Percentiles rank a stretch among this genome's conserved stretches.
Evolutionary conservation across 2,329 filamentous ascomycete genomes (phyloP).

Genomic region (Trichophyton verrucosum): DNA sequence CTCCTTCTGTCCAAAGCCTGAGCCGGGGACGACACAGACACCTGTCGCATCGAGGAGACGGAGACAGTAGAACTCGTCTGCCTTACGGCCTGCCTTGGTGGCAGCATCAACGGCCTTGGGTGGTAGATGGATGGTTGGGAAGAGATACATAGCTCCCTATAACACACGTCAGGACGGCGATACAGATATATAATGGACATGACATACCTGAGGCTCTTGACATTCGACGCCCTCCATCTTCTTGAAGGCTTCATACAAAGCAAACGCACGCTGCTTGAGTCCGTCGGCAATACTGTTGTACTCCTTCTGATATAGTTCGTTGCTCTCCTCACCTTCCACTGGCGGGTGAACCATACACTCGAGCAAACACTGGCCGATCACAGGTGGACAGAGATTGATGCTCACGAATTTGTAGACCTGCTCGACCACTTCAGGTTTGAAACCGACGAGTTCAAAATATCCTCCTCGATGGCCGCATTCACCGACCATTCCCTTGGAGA

Average conservation of each 20-base stretch:
- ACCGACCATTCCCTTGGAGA: conserved; percentile 97
- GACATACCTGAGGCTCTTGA: conserved; percentile 57
- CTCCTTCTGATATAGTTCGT: conserved; percentile 71
- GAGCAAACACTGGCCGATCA: conserved; percentile 89
- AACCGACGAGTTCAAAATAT: conserved; percentile 91
- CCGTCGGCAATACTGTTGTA: conserved; percentile 72
- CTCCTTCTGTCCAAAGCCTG: conserved; percentile 87
- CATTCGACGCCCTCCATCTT: conserved; percentile 95
- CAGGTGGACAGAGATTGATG: conserved; percentile 91
- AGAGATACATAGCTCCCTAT: conserved; percentile 95
- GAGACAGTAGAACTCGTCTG: conserved; percentile 93
- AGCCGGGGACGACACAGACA: conserved; percentile 84
- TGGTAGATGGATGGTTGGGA: conserved; percentile 80
- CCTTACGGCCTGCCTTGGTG: conserved; percentile 53
- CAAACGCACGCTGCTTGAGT: conserved; percentile 64
- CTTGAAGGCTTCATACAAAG: conserved; percentile 79
- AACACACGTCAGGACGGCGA: background rate
- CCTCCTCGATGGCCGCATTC: conserved; percentile 96
- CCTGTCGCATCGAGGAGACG: conserved; percentile 84
- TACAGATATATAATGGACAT: background rate
- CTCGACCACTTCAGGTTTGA: conserved; percentile 70
- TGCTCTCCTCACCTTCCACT: conserved; percentile 66
- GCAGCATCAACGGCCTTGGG: conserved; percentile 66
- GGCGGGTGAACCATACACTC: conserved; percentile 98
- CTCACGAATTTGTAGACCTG: conserved; percentile 98